Percentiles rank a stretch among this genome's conserved stretches.
Conservation (phyloP, 2,329 filamentous ascomycete species). For the Cladosporium sp. region DNA sequence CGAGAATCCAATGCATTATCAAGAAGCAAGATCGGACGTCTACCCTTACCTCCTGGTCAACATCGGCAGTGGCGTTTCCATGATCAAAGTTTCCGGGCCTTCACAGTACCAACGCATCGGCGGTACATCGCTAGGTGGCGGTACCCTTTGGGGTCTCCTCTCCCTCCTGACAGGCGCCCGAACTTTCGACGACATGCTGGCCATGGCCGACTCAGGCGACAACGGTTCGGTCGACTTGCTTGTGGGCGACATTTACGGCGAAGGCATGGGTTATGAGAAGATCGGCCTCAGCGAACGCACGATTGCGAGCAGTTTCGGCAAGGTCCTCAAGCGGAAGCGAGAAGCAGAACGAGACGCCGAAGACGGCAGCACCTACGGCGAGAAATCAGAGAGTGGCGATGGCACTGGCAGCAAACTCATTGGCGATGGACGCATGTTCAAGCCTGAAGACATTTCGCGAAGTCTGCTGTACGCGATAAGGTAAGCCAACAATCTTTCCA, state of each 20-base stretch:
- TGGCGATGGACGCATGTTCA: slow-evolving; percentile 55
- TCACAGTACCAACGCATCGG: slow-evolving; percentile 84
- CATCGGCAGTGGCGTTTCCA: slow-evolving; percentile 93
- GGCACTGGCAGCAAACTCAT: slow-evolving; percentile 30
- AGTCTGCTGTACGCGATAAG: slow-evolving; percentile 88
- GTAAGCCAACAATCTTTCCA: slow-evolving; percentile 36
- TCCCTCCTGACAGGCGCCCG: slow-evolving; percentile 87
- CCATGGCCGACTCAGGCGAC: slow-evolving; percentile 83
- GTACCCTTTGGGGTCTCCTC: slow-evolving; percentile 94
- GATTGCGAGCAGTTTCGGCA: slow-evolving; percentile 94
- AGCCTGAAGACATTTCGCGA: slow-evolving; percentile 77
- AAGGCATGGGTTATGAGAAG: slow-evolving; percentile 91
- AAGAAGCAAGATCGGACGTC: slow-evolving; percentile 70
- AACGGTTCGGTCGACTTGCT: slow-evolving; percentile 93
- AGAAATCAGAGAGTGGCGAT: slow-evolving; percentile 28
- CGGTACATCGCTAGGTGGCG: slow-evolving; percentile 88
- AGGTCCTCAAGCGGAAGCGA: slow-evolving; percentile 89
- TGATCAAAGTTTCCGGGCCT: slow-evolving; percentile 93
- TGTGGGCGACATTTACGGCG: slow-evolving; percentile 97
- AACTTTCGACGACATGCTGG: slow-evolving; percentile 97
- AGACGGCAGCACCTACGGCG: slow-evolving; percentile 56
- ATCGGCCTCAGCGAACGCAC: slow-evolving; percentile 94
- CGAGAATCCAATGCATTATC: slow-evolving; percentile 78
- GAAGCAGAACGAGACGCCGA: slow-evolving; percentile 75
- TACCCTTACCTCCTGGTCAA: slow-evolving; percentile 98